Conservation (phyloP, 768 basidiomycete genomes). For the Boletus sp. region DNA sequence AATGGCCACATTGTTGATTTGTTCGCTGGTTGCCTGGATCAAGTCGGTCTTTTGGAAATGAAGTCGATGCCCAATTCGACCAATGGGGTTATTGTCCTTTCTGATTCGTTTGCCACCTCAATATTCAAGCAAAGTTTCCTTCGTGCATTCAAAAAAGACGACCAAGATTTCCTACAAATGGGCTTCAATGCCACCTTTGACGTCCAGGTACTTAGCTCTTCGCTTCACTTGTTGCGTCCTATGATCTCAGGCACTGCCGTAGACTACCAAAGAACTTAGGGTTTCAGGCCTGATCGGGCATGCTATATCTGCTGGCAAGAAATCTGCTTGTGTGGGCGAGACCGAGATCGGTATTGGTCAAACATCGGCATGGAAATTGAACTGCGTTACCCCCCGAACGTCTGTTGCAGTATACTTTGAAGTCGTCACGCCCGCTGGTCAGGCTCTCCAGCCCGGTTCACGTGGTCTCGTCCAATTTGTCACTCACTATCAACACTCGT, state of each 20-base stretch:
- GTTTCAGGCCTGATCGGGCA: conserved; percentile 98
- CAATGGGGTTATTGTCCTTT: conserved; percentile 93
- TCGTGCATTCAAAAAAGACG: conserved; percentile 88
- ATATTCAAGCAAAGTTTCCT: conserved; percentile 99
- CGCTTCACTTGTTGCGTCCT: not conserved
- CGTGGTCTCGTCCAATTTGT: conserved; percentile 97
- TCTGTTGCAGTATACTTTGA: conserved; percentile 96
- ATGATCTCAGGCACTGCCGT: conserved; percentile 4
- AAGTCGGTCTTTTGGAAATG: conserved; percentile 98
- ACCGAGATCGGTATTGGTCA: conserved; percentile 99
- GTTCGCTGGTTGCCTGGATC: conserved; percentile 96
- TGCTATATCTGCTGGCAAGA: conserved; percentile 95
- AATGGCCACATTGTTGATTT: conserved; percentile 95
- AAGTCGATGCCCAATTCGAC: conserved; percentile 93
- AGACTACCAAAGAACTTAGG: conserved; percentile 99
- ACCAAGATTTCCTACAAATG: conserved; percentile 89
- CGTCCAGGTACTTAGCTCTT: conserved; percentile 64
- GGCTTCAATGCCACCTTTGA: conserved; percentile 99
- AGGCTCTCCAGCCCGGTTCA: conserved; percentile 83
- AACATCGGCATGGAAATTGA: conserved; percentile 98
- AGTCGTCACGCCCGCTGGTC: conserved; percentile 95
- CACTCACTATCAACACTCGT: conserved; percentile 96
- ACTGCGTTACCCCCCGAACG: conserved; percentile 82
- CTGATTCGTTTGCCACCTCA: conserved; percentile 95
- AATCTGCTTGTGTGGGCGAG: conserved; percentile 94